A percentile compares a stretch with the other conserved stretches of the same genome.
Evolutionary conservation across 1,139 yeast genomes (phyloP).

Genomic region (Hyphopichia wangnamkhiaoensis): DNA sequence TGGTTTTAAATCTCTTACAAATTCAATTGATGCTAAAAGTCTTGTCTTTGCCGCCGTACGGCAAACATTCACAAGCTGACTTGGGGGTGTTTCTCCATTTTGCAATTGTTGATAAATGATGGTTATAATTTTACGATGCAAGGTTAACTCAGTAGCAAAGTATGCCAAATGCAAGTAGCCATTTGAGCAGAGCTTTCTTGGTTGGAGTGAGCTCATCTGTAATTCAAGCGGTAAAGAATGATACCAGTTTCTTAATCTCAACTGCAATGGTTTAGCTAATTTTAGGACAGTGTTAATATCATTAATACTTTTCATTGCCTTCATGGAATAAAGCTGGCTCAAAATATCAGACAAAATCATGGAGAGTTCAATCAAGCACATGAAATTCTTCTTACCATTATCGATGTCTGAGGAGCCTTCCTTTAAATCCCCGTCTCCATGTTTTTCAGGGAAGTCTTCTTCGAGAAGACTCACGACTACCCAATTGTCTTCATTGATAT

Average conservation of each 20-base stretch:
- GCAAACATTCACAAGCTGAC: slow-evolving; percentile 65
- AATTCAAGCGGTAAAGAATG: slow-evolving; percentile 71
- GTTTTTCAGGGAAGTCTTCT: slow-evolving; percentile 75
- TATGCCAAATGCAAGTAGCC: slow-evolving; percentile 83
- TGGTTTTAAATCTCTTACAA: slow-evolving; percentile 70
- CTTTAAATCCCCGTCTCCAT: slow-evolving; percentile 55
- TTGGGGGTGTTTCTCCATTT: slow-evolving; percentile 48
- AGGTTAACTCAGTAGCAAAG: slow-evolving; percentile 82
- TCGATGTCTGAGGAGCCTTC: slow-evolving; percentile 72
- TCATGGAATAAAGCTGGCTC: slow-evolving; percentile 68
- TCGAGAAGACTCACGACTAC: slow-evolving; percentile 60
- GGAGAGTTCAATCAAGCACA: slow-evolving; percentile 67
- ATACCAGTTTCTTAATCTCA: slow-evolving; percentile 80
- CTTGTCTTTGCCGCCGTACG: slow-evolving; percentile 83
- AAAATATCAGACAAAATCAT: slow-evolving; percentile 72
- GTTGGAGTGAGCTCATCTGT: slow-evolving; percentile 63
- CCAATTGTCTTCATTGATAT: slow-evolving; percentile 69
- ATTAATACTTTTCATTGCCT: slow-evolving; percentile 56
- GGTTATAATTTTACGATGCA: slow-evolving; percentile 78
- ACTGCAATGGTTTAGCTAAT: slow-evolving; percentile 82
- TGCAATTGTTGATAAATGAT: slow-evolving; percentile 47
- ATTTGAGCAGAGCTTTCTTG: slow-evolving; percentile 62
- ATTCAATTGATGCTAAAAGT: slow-evolving; percentile 76
- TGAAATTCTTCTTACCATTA: slow-evolving; percentile 70
- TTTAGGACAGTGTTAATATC: slow-evolving; percentile 67